A percentile compares a stretch with the other conserved stretches of the same genome.
phyloP scores from a whole-genome alignment of 1,139 yeast genomes.

The Oligophagozyma castellii region DNA sequence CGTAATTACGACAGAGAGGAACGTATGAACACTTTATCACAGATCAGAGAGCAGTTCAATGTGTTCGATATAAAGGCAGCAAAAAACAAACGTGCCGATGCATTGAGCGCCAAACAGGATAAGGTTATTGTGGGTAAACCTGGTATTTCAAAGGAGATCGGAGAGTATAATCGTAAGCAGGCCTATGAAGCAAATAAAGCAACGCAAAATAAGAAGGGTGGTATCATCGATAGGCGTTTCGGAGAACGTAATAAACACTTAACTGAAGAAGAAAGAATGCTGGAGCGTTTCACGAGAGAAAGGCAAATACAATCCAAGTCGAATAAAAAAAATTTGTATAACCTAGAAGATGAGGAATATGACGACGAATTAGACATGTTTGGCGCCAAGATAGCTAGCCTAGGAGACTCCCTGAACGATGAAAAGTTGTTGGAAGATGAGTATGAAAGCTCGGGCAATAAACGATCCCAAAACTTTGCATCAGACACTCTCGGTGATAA shows the following conservation, averaged over 20 bases:
- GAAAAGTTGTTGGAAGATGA: conserved; percentile 28
- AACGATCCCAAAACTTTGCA: too few species aligned
- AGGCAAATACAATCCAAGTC: conserved; percentile 42
- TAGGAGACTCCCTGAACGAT: conserved; percentile 53
- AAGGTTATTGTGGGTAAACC: conserved; percentile 59
- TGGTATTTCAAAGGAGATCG: conserved; percentile 59
- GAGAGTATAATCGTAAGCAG: conserved; percentile 57
- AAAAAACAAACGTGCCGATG: conserved; percentile 41
- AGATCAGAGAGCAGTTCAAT: conserved; percentile 71
- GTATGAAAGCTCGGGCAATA: conserved; percentile 25
- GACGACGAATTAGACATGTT: conserved; percentile 31
- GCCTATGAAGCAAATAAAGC: conserved; percentile 55
- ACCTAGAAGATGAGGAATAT: conserved; percentile 61
- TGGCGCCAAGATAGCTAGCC: conserved; percentile 54
- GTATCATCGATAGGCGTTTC: conserved; percentile 73
- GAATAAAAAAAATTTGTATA: conserved; percentile 40
- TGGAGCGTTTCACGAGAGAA: conserved; percentile 86
- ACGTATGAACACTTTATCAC: conserved; percentile 37
- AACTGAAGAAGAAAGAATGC: conserved; percentile 84
- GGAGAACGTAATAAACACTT: conserved; percentile 70
- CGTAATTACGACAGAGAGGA: conserved; percentile 60
- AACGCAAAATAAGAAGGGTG: conserved; percentile 60
- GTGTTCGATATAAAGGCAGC: conserved; percentile 75
- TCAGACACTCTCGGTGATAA: conserved; percentile 23
- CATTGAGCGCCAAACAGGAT: conserved; percentile 28